Conservation (phyloP, 164 flowering plant species). For the Chloranthus sessilifolius region DNA sequence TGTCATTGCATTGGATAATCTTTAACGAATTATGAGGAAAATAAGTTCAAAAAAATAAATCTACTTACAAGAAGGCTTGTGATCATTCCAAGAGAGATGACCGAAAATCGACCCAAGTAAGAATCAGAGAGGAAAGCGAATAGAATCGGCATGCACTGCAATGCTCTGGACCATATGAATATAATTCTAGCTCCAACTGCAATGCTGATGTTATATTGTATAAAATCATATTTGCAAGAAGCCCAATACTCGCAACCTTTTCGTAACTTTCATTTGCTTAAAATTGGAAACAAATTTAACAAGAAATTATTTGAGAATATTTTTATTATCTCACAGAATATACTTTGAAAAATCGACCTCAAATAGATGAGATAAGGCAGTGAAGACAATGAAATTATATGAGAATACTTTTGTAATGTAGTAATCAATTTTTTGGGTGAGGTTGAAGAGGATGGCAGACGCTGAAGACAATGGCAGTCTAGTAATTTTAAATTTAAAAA, state of each 20-base stretch:
- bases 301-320: no score
- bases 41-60: background rate
- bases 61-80: slow-evolving; percentile 21
- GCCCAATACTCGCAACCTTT: slow-evolving; percentile 64
- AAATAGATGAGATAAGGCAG: no score
- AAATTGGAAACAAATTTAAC: background rate
- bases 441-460: no score
- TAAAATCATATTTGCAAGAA: slow-evolving; percentile 57
- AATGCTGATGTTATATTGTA: slow-evolving; percentile 41
- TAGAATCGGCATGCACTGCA: slow-evolving; percentile 49
- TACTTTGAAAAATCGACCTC: no score
- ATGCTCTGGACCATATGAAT: slow-evolving; percentile 51
- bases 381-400: no score
- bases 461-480: no score
- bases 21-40: no score
- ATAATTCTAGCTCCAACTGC: slow-evolving; percentile 41
- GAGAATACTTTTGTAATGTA: no score
- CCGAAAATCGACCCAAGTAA: slow-evolving; percentile 55
- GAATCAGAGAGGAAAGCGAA: slow-evolving; percentile 75
- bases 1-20: no score
- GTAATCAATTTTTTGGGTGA: no score
- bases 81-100: slow-evolving; percentile 56
- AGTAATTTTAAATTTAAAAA: no score
- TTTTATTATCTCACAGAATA: no score
- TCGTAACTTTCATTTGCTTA: slow-evolving; percentile 70